Evolutionary conservation across 495 filamentous ascomycete species (phyloP).

Genomic region (Aspergillus olivimuriae): DNA sequence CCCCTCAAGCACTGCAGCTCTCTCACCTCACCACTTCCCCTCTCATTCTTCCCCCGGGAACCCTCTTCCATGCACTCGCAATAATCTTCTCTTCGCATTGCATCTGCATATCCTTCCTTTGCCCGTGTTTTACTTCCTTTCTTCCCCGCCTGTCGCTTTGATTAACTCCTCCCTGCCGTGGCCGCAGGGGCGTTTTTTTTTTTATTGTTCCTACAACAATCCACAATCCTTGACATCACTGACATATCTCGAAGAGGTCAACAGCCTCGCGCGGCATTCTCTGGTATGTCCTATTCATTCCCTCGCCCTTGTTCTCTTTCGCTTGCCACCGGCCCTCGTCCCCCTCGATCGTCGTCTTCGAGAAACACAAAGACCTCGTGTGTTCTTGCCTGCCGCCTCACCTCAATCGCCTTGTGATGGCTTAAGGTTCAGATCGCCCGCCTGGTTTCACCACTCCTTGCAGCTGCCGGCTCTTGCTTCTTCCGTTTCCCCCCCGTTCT

Average conservation of each 20-base stretch:
- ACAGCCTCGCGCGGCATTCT: slow-evolving; percentile 13
- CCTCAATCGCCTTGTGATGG: slow-evolving; percentile 14
- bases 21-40: neutral
- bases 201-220: neutral
- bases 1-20: neutral
- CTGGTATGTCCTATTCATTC: slow-evolving; percentile 18
- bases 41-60: too few species aligned
- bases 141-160: neutral
- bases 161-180: neutral
- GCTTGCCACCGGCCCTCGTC: too few species aligned
- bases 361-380: slow-evolving; percentile 2
- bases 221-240: slow-evolving; percentile 18
- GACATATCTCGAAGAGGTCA: slow-evolving; percentile 16
- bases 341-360: too few species aligned
- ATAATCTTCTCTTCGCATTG: slow-evolving; percentile 3
- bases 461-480: slow-evolving; percentile 15
- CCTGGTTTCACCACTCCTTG: slow-evolving; percentile 24
- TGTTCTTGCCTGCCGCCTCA: slow-evolving; percentile 2
- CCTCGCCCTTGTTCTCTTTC: too few species aligned
- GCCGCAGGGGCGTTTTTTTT: neutral
- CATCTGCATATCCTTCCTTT: slow-evolving; percentile 3
- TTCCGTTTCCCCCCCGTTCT: slow-evolving; percentile 3
- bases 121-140: neutral
- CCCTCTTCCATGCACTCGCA: too few species aligned
- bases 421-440: slow-evolving; percentile 11